Evolutionary conservation across 306 rosid species (phyloP).

Genomic region (Heteromeles arbutifolia): DNA sequence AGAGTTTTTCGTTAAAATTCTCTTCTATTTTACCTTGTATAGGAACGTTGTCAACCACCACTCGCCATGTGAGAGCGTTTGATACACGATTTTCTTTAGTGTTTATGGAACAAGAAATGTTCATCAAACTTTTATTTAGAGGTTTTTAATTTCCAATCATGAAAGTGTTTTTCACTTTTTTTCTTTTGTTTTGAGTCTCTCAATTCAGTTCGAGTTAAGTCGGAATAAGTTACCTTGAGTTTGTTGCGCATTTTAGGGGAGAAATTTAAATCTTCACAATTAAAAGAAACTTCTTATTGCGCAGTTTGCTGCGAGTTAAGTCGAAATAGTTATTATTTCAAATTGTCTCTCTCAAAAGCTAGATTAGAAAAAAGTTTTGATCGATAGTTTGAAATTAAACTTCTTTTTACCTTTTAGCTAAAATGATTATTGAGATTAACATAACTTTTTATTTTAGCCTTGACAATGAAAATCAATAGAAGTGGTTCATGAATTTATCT

Average conservation of each 20-base stretch:
- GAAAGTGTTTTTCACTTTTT: neutral
- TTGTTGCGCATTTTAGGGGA: too few relatives aligned
- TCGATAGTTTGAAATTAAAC: too few relatives aligned
- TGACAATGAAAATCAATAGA: too few relatives aligned
- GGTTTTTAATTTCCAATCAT: neutral
- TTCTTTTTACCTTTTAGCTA: too few relatives aligned
- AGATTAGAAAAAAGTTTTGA: too few relatives aligned
- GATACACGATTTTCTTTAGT: neutral
- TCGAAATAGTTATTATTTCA: too few relatives aligned
- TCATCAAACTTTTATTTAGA: neutral
- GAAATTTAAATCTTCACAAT: too few relatives aligned
- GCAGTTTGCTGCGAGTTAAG: too few relatives aligned
- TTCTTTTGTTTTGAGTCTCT: neutral
- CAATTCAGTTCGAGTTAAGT: neutral
- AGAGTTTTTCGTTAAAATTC: too few relatives aligned
- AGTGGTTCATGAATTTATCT: accelerated
- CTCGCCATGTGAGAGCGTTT: constrained; percentile 24
- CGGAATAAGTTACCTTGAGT: neutral
- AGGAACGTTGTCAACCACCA: constrained; percentile 20
- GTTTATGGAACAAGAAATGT: neutral
- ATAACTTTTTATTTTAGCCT: too few relatives aligned
- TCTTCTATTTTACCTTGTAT: constrained; percentile 16
- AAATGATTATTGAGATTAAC: accelerated
- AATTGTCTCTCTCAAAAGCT: too few relatives aligned
- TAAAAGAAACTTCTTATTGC: accelerated